Conservation (phyloP, 2,329 filamentous ascomycete species). For the Eurotiales sp. region DNA sequence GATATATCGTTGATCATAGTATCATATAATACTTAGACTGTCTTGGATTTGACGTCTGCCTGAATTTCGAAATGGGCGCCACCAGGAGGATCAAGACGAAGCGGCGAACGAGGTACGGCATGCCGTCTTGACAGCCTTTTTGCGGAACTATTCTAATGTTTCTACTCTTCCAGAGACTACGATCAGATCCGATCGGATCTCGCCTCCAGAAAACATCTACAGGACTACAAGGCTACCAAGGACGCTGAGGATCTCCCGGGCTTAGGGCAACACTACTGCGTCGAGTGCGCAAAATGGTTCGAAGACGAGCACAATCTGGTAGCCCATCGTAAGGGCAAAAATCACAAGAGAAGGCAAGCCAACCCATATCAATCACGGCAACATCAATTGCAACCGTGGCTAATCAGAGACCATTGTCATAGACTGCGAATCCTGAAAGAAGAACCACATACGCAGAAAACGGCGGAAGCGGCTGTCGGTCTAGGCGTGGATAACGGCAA, state of each 20-base stretch:
- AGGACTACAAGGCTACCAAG: slow-evolving; percentile 73
- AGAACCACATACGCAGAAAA: slow-evolving; percentile 79
- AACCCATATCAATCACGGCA: too few relatives aligned
- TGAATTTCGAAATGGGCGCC: slow-evolving; percentile 68
- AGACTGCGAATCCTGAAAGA: slow-evolving; percentile 80
- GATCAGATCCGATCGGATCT: slow-evolving; percentile 89
- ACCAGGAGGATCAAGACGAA: slow-evolving; percentile 68
- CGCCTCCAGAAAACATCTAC: slow-evolving; percentile 71
- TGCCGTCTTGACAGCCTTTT: neutral
- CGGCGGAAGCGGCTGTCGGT: slow-evolving; percentile 77
- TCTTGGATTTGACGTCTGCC: too few relatives aligned
- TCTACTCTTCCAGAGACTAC: slow-evolving; percentile 67
- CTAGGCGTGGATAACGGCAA: slow-evolving; percentile 66
- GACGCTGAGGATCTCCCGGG: slow-evolving; percentile 82
- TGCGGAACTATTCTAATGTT: neutral
- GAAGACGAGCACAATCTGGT: slow-evolving; percentile 75
- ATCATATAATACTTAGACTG: too few relatives aligned
- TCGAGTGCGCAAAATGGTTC: slow-evolving; percentile 95
- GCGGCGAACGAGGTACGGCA: slow-evolving; percentile 61
- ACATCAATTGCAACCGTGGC: neutral
- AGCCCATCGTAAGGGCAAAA: slow-evolving; percentile 79
- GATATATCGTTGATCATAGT: too few relatives aligned
- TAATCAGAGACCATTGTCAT: slow-evolving; percentile 3
- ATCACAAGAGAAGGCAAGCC: slow-evolving; percentile 78
- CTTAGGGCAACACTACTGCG: slow-evolving; percentile 80